Base-by-base conservation (phyloP, 192 early-diverging fungal species). In the Obelidium mucronatum region DNA sequence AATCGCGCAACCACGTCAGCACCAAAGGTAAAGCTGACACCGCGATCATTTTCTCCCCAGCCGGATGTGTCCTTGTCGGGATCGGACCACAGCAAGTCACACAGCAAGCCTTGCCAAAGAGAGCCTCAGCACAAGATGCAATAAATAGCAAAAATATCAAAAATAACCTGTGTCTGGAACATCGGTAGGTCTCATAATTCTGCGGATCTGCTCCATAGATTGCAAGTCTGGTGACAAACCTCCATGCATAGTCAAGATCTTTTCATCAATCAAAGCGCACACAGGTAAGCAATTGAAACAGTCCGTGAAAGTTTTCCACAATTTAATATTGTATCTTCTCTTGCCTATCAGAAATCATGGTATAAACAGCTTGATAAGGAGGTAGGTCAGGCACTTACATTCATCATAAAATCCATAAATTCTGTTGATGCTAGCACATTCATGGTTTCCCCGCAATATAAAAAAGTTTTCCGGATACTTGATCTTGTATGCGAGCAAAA, bases 391-490 rank as follows among this genome's bases (percentile, higher is more conserved):
- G 3, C 5, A 70, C 86, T 77, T 83, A 95, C 96, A 96, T 83
- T 98, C 97, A 80, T 98, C 87, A 82, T 97, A 98, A 84, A 98
- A 98, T 30, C 97, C 97, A 81, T 98, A 98, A 78, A 98, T 96
- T 72, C 95, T 87, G 85, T 95, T 97, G 77, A 95, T 95, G 78
- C 93, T 94, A 6, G 97, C 97, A 81, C 95, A 96, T 83, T 99
- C 97, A 83, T 99, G 97, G 84, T 99, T 99, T 60, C 97, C 97
- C 79, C 97, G 92, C 67, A 99, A 88, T 74, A 99, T 94, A 86
- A 99, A 99, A 81, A 99, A 99, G 90, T 99, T 99, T 67, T 97
- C 97, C 1, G 96, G 97, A 83, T 95, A 99, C 87, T 99, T 99
- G 89, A 99, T 99, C 82, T 98, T 98, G 90, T 98, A 98, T 31